phyloP scores from a whole-genome alignment of 164 flowering plant species.

The Malania oleifera region DNA sequence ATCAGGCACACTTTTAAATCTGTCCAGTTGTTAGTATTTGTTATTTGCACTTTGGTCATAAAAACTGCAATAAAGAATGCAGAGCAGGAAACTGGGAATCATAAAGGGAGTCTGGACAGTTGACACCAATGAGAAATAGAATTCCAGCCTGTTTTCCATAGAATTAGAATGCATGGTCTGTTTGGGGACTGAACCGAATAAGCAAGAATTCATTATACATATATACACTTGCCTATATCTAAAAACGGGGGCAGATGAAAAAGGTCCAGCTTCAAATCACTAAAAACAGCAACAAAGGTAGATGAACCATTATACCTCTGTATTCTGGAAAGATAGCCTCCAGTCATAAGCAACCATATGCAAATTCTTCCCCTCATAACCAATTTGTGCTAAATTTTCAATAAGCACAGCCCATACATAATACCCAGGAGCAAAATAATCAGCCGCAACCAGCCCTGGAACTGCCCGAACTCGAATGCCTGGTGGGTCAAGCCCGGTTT shows the following conservation, averaged over 20 bases:
- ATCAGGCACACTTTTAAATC: not conserved
- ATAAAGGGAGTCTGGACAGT: too few relatives aligned
- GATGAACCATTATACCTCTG: slow-evolving; percentile 45
- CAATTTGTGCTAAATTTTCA: slow-evolving; percentile 67
- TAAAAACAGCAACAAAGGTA: too few relatives aligned
- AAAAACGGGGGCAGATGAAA: not conserved
- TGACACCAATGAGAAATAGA: too few relatives aligned
- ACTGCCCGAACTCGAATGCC: slow-evolving; percentile 72
- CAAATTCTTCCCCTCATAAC: slow-evolving; percentile 71
- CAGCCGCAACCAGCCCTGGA: slow-evolving; percentile 71
- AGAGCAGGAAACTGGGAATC: not conserved
- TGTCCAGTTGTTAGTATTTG: not conserved
- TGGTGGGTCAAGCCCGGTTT: slow-evolving; percentile 75
- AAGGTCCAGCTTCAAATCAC: too few relatives aligned
- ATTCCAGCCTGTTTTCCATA: too few relatives aligned
- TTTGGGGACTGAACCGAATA: too few relatives aligned
- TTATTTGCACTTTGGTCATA: not conserved
- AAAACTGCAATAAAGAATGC: not conserved
- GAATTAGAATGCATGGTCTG: too few relatives aligned
- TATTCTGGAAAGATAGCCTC: slow-evolving; percentile 77
- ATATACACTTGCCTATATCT: slow-evolving; percentile 1
- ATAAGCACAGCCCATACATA: slow-evolving; percentile 72
- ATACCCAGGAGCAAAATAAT: slow-evolving; percentile 72
- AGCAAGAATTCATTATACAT: too few relatives aligned
- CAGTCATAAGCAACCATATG: slow-evolving; percentile 78